phyloP scores from a whole-genome alignment of 2,329 filamentous ascomycete species.

The Venturia aucupariae region DNA sequence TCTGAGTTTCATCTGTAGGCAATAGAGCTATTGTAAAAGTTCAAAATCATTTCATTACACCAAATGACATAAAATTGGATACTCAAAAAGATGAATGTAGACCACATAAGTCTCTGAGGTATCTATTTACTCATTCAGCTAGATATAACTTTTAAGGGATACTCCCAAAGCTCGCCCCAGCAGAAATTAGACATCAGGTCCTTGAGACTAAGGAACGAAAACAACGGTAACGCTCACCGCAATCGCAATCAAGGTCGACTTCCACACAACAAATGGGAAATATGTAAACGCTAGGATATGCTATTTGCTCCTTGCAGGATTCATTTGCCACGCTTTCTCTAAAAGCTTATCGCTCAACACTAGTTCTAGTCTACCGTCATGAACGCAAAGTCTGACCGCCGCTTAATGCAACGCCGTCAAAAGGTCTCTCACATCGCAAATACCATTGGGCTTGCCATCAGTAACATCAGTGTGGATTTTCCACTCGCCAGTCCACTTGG shows the following conservation, averaged over 20 bases:
- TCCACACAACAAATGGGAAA: not conserved
- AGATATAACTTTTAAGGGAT: too few species aligned
- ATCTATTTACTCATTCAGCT: too few species aligned
- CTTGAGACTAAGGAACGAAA: not conserved
- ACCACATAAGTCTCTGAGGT: too few species aligned
- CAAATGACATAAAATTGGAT: too few species aligned
- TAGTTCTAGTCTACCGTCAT: too few species aligned
- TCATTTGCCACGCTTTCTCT: not conserved
- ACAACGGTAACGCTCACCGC: too few species aligned
- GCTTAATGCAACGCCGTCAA: too few species aligned
- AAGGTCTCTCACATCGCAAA: not conserved
- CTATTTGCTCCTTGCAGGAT: not conserved
- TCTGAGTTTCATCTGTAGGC: too few species aligned
- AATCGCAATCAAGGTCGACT: not conserved
- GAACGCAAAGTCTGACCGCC: not conserved
- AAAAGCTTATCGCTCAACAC: too few species aligned
- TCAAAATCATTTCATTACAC: too few species aligned
- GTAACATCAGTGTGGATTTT: constrained; percentile 22
- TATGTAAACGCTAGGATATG: not conserved
- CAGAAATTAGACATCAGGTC: not conserved
- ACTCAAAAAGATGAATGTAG: too few species aligned
- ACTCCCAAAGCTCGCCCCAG: not conserved
- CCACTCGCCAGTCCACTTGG: constrained; percentile 26
- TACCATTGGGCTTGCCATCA: constrained; percentile 19
- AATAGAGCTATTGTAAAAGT: too few species aligned